phyloP scores from a whole-genome alignment of 2,329 filamentous ascomycete species.

The Acrodontium crateriforme region DNA sequence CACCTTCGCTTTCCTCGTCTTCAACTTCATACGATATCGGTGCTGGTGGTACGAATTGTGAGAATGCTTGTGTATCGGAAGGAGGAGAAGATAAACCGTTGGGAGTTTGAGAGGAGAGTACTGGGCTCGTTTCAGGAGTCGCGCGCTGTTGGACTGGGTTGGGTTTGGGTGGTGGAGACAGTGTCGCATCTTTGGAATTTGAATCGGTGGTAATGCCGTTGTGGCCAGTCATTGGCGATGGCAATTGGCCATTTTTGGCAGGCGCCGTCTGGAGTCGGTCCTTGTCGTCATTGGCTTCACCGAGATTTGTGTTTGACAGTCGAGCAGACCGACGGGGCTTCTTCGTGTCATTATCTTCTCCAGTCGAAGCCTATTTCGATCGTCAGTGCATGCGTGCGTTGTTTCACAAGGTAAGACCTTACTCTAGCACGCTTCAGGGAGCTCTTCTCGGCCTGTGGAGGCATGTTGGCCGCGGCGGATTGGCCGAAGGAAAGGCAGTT shows the following conservation, averaged over 20 bases:
- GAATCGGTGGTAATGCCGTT: slow-evolving; percentile 52
- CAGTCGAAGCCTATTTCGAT: slow-evolving; percentile 46
- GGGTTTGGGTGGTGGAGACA: slow-evolving; percentile 32
- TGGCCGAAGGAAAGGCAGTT: background rate
- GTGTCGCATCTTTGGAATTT: slow-evolving; percentile 58
- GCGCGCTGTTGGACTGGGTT: slow-evolving; percentile 38
- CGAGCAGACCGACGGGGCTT: slow-evolving; percentile 71
- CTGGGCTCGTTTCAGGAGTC: slow-evolving; percentile 27
- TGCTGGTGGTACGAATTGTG: slow-evolving; percentile 66
- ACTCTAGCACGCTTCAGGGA: slow-evolving; percentile 74
- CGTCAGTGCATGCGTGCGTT: slow-evolving; percentile 10
- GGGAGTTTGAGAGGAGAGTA: slow-evolving; percentile 20
- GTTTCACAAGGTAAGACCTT: slow-evolving; percentile 23
- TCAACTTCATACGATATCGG: slow-evolving; percentile 65
- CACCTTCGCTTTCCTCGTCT: slow-evolving; percentile 70
- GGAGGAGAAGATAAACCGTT: slow-evolving; percentile 48
- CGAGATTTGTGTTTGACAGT: slow-evolving; percentile 31
- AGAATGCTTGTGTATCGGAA: slow-evolving; percentile 63
- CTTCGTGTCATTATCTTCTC: slow-evolving; percentile 56
- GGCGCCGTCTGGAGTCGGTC: no score
- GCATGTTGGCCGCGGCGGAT: slow-evolving; percentile 8
- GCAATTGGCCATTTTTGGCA: slow-evolving; percentile 57
- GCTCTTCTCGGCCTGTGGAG: slow-evolving; percentile 48
- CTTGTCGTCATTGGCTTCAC: slow-evolving; percentile 5
- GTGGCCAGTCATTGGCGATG: slow-evolving; percentile 68